Conservation (phyloP, 2,329 filamentous ascomycete species). For the Trichoderma polysporum region DNA sequence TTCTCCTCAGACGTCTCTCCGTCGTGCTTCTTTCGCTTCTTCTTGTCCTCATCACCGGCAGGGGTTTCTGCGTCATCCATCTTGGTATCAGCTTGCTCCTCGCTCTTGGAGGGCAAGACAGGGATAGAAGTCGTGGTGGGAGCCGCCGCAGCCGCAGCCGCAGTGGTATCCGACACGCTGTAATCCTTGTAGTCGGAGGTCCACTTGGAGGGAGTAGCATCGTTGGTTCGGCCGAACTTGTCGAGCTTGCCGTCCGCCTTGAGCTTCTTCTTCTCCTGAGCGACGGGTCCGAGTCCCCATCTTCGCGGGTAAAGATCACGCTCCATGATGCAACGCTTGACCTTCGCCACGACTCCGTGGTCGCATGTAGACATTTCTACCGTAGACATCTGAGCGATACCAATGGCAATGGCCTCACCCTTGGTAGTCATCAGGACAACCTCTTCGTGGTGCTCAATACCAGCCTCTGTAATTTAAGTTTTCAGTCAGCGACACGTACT, state of each 20-base stretch:
- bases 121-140: constrained; percentile 34
- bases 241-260: constrained; percentile 97
- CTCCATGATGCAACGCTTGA: constrained; percentile 99
- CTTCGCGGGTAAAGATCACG: constrained; percentile 93
- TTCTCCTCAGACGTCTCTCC: constrained; percentile 71
- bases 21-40: constrained; percentile 78
- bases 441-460: constrained; percentile 93
- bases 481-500: constrained; percentile 27
- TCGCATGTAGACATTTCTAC: constrained; percentile 96
- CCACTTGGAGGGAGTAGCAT: constrained; percentile 92
- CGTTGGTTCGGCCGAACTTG: constrained; percentile 93
- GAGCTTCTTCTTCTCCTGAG: constrained; percentile 98
- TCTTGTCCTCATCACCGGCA: constrained; percentile 57
- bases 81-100: constrained; percentile 37
- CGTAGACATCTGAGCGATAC: constrained; percentile 96
- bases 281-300: constrained; percentile 94
- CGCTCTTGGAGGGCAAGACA: constrained; percentile 33
- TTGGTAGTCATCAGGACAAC: constrained; percentile 98
- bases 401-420: constrained; percentile 95
- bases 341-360: constrained; percentile 96
- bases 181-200: constrained; percentile 90
- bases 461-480: constrained; percentile 60
- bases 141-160: constrained; percentile 45
- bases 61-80: constrained; percentile 39
- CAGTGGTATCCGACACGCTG: constrained; percentile 54